Evolutionary conservation across 2,329 filamentous ascomycete genomes (phyloP), one percentile per base, ranked within the genome.

Genomic region (Penicillium sp.): DNA sequence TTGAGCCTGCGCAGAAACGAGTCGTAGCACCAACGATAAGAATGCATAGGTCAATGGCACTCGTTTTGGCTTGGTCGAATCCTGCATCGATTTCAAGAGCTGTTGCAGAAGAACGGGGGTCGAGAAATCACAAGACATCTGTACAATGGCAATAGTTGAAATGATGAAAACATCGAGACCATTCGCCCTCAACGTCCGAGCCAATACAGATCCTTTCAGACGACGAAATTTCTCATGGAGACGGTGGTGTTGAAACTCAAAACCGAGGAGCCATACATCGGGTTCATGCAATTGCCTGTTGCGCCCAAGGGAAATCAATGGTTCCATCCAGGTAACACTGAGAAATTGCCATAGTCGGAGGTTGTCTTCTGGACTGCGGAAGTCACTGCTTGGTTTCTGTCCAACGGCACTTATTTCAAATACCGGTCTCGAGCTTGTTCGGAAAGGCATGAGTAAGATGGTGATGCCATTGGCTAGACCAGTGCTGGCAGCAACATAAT

Each of bases 271-370:
- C 91, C 91, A 96, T 2, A 96, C 88, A 66, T 96, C 90, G 30
- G 87, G 82, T 32, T 91, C 86, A 29, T 91, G 76, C 7, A 96
- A 76, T 60, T 91, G 87, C 33, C 84, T 78, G 24, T 77, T 75
- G 34, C 78, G 81, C 1, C 87, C 90, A 20, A 85, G 71, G 1
- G 77, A 74, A 10, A 95, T 90, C 6, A 96, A 73, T 0, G 91
- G 87, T 0, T 78, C 77, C 74, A 96, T 87, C 91, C 91, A 96
- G 0, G 84, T 89, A 23, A 96, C 87, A 5, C 84, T 87, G 83
- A 93, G 88, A 73, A 90, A 96, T 60, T 92, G 88, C 82, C 90
- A 91, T 1, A 92, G 76, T 0, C 81, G 88, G 20, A 96, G 69
- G 56, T 88, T 85, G 61, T 96, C 91, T 68, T 96, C 91, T 0